These are phyloP conservation scores for Aspergillus nomiae DNA, from an alignment of 2,329 filamentous ascomycete species.

Conservation along the genomic window DNA sequence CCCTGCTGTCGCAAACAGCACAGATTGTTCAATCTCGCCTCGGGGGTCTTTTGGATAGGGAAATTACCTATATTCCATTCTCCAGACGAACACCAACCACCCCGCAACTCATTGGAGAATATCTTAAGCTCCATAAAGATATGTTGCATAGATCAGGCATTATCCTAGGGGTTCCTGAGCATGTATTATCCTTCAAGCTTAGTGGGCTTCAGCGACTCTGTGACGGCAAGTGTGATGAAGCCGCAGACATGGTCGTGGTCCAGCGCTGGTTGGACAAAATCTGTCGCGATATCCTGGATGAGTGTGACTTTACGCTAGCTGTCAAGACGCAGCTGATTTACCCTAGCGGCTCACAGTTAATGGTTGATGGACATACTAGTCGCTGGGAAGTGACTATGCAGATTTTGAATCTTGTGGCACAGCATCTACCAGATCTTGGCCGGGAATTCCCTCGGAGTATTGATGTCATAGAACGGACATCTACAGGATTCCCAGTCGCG, in stretches of 20 bases:
- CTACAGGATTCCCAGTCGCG: conserved; percentile 56
- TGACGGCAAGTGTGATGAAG: conserved; percentile 47
- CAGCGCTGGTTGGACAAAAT: conserved; percentile 54
- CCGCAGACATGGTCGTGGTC: conserved; percentile 52
- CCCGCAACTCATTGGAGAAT: conserved; percentile 30
- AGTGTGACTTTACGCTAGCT: conserved; percentile 60
- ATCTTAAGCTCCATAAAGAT: conserved; percentile 43
- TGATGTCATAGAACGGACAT: conserved; percentile 47
- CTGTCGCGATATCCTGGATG: conserved; percentile 65
- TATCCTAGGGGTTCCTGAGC: conserved; percentile 63
- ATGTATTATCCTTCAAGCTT: conserved; percentile 66
- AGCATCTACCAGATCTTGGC: conserved; percentile 40
- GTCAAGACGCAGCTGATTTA: conserved; percentile 61
- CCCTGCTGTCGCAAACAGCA: conserved; percentile 63
- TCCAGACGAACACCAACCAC: conserved; percentile 50
- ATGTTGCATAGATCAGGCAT: conserved; percentile 52
- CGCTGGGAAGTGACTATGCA: conserved; percentile 53
- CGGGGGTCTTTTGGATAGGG: conserved; percentile 57
- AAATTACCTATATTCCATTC: conserved; percentile 61
- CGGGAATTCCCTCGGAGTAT: conserved; percentile 48
- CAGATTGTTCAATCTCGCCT: conserved; percentile 59
- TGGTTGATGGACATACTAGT: conserved; percentile 56
- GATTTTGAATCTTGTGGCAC: conserved; percentile 45
- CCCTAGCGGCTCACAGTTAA: conserved; percentile 52
- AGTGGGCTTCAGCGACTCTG: conserved; percentile 61